phyloP scores from a whole-genome alignment of 2,329 filamentous ascomycete species.

The Xylaria digitata region DNA sequence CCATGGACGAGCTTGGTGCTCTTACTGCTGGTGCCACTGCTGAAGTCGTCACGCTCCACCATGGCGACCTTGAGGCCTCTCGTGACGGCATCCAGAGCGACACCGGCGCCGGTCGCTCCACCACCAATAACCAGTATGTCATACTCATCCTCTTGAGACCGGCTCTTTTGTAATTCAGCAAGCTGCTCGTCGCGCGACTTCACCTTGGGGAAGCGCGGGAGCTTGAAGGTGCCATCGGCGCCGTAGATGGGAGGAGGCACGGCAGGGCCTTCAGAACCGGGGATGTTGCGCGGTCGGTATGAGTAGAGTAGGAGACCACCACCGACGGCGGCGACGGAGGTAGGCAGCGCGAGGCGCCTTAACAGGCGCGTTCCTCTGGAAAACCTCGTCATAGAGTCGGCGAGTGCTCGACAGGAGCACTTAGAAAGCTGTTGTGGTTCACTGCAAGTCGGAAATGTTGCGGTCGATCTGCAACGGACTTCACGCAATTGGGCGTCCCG shows the following conservation, averaged over 20 bases:
- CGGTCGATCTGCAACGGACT: slow-evolving; percentile 11
- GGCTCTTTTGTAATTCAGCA: slow-evolving; percentile 64
- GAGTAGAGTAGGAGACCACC: slow-evolving; percentile 61
- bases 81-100: slow-evolving; percentile 77
- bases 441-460: slow-evolving; percentile 5
- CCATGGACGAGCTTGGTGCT: slow-evolving; percentile 83
- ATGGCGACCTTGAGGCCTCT: slow-evolving; percentile 77
- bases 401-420: slow-evolving; percentile 26
- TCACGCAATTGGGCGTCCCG: slow-evolving; percentile 15
- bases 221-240: slow-evolving; percentile 73
- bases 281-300: slow-evolving; percentile 78
- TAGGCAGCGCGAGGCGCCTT: slow-evolving; percentile 58
- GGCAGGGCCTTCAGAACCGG: slow-evolving; percentile 73
- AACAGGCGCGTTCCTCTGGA: slow-evolving; percentile 50
- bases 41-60: slow-evolving; percentile 79
- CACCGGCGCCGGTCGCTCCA: slow-evolving; percentile 76
- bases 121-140: slow-evolving; percentile 78
- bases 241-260: slow-evolving; percentile 78
- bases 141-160: slow-evolving; percentile 63
- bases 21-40: slow-evolving; percentile 78
- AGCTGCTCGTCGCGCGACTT: slow-evolving; percentile 74
- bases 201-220: slow-evolving; percentile 73
- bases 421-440: slow-evolving; percentile 16
- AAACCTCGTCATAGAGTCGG: slow-evolving; percentile 48
- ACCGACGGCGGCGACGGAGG: slow-evolving; percentile 56